Percentiles rank a stretch among this genome's conserved stretches.
Conservation (phyloP, 179 eudicot species). For the Drosera spatulata region DNA sequence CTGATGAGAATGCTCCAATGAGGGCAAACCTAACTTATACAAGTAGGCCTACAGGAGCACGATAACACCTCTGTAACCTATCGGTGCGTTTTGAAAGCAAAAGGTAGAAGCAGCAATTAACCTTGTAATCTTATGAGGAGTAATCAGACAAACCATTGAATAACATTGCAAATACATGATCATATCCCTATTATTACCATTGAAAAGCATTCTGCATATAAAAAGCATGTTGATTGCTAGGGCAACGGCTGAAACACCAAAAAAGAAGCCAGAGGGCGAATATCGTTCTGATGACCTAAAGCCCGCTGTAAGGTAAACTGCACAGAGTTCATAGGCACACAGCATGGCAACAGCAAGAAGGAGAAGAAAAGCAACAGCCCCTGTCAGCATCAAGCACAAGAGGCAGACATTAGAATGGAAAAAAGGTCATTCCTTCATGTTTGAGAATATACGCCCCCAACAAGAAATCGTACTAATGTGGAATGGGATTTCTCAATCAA, state of each 20-base stretch:
- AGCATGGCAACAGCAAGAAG: conserved; percentile 88
- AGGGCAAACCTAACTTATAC: no score
- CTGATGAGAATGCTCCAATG: no score
- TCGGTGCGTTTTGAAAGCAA: no score
- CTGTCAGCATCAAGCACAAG: conserved; percentile 27
- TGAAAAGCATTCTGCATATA: conserved; percentile 92
- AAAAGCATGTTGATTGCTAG: conserved; percentile 98
- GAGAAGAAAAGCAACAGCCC: conserved; percentile 94
- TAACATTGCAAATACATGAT: no score
- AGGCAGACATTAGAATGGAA: background rate
- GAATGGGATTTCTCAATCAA: no score
- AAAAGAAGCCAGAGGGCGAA: conserved; percentile 97
- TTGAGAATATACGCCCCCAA: no score
- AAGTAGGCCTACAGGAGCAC: no score
- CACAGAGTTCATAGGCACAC: conserved; percentile 95
- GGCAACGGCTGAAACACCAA: conserved; percentile 97
- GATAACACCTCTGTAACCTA: no score
- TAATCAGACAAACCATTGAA: no score
- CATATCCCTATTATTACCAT: conserved; percentile 39
- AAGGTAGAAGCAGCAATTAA: no score
- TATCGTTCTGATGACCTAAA: conserved; percentile 65
- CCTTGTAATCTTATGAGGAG: no score
- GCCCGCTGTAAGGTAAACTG: conserved; percentile 91
- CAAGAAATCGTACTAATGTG: no score
- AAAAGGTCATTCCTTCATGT: background rate